Evolutionary conservation across 208 protist species (phyloP), one percentile per base, ranked within the genome.

Genomic region (Lotmaria passim): DNA sequence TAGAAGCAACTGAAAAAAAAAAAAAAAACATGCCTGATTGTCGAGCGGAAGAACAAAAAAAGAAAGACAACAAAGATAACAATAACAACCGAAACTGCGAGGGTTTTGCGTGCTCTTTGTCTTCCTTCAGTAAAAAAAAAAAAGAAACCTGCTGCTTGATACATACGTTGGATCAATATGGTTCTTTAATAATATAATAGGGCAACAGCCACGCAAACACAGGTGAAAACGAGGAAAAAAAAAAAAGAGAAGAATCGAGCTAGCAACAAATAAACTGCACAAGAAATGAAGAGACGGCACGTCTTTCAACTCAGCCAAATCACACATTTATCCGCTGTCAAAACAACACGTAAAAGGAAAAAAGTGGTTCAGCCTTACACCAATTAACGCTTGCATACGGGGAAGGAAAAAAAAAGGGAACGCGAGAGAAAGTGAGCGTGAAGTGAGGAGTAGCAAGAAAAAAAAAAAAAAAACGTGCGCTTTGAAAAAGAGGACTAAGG

Each of bases 361-460:
- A n/a, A n/a, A 19, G n/a, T 30, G 30, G 46, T 21, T n/a, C n/a
- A n/a, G n/a, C n/a, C n/a, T 55, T 47, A 30, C 8, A 23, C 12
- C 23, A 19, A 61, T 1, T 5, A 5, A 33, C 21, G 30, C 17
- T 39, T 6, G 24, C 17, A 41, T 39, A 59, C 5, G 24, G 8
- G 21, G 28, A 43, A 5, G 23, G 14, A n/a, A n/a, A n/a, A n/a
- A n/a, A 46, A 17, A 69, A 46, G 33, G 56, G 28, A 50, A 62
- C 19, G 28, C 53, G 55, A 62, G 21, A 69, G 63, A 67, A n/a
- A 56, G n/a, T n/a, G n/a, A n/a, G n/a, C n/a, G n/a, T n/a, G 4
- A 47, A 57, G 17, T 7, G 19, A 23, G 43, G 59, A 73, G 39
- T n/a, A 55, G 34, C 1, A 68, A 24, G 53, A 69, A 31, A 58